phyloP scores from a whole-genome alignment of 140 eudicot species.

The Oenanthe javanica region DNA sequence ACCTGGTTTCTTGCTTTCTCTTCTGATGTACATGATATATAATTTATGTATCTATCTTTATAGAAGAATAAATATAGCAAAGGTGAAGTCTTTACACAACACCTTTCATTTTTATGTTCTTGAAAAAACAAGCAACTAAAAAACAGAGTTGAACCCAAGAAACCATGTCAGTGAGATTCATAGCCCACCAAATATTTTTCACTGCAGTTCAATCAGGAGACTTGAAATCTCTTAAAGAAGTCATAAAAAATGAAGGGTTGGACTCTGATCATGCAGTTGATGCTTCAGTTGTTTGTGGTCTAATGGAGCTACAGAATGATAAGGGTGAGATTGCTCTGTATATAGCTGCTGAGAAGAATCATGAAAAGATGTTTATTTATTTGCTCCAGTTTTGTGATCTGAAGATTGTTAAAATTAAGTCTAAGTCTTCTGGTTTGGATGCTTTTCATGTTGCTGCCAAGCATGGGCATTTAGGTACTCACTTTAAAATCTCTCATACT shows the following conservation, averaged over 20 bases:
- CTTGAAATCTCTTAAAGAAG: slow-evolving; percentile 43
- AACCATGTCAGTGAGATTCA: slow-evolving; percentile 54
- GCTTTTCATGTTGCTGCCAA: slow-evolving; percentile 82
- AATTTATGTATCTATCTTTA: neutral
- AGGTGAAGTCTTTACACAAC: slow-evolving; percentile 1
- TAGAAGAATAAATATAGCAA: neutral
- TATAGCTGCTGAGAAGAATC: slow-evolving; percentile 58
- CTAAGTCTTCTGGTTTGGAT: slow-evolving; percentile 49
- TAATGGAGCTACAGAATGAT: slow-evolving; percentile 64
- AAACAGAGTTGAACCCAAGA: slow-evolving; percentile 23
- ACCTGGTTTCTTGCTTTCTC: neutral
- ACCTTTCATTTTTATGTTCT: neutral
- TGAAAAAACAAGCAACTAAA: neutral
- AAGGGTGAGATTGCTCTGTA: slow-evolving; percentile 75
- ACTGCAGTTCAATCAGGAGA: slow-evolving; percentile 70
- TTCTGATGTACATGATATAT: neutral
- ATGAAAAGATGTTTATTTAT: slow-evolving; percentile 38
- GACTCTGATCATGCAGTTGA: slow-evolving; percentile 20
- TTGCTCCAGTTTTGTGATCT: slow-evolving; percentile 60
- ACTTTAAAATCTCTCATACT: neutral
- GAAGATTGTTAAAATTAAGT: slow-evolving; percentile 42
- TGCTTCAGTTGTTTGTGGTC: slow-evolving; percentile 22
- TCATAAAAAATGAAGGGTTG: slow-evolving; percentile 42
- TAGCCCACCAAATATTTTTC: slow-evolving; percentile 78
- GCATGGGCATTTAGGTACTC: slow-evolving; percentile 69